Evolutionary conservation across 2,329 filamentous ascomycete genomes (phyloP), one percentile per base, ranked within the genome.

Genomic region (Emmonsiellopsis sp.): DNA sequence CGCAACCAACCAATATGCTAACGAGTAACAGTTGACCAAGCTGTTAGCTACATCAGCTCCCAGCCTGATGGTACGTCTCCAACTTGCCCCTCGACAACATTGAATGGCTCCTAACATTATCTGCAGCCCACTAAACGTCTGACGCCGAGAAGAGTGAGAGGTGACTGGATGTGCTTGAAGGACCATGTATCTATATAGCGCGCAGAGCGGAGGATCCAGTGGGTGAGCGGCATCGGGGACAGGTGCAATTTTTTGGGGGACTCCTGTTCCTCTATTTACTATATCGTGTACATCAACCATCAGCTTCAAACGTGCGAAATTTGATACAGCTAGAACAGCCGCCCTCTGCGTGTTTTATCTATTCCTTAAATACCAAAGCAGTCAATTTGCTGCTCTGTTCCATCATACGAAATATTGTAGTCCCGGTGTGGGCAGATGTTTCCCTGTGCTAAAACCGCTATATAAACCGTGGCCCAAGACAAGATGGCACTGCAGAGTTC

Each of bases 11-110:
- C 5, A 14, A 40, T 49, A 57, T 55, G 42, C 62, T 68, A 56
- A 69, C 57, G 53, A 49, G 48, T 56, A 49, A 62, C 66, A 95
- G 91, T 96, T 65, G 87, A 93, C 74, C 87, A 95, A 80, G 91
- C 91, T 63, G 88, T 95, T 61, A 84, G 91, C 71, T 96, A 96
- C 80, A 95, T 96, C 76, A 73, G 90, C 68, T 84, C 82, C 74
- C 90, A 95, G 79, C 91, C 91, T 67, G 90, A 95, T 74, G 91
- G 90, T 81, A 82, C 81, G 84, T 81, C 76, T 71, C 44, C 47
- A 34, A 10, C 14, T 17, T 2, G 4, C 11, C 50, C 53, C 67
- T 21, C 13, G 33, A 17, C 2, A 9, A 47, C 33, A 5, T 6
- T 9, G 4, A 36, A 27, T 31, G 11, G 14, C 14, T 43, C 52